These are phyloP conservation scores for Coemansia nantahalensis DNA, from an alignment of 192 early-diverging fungal genomes.

Conservation along the genomic window DNA sequence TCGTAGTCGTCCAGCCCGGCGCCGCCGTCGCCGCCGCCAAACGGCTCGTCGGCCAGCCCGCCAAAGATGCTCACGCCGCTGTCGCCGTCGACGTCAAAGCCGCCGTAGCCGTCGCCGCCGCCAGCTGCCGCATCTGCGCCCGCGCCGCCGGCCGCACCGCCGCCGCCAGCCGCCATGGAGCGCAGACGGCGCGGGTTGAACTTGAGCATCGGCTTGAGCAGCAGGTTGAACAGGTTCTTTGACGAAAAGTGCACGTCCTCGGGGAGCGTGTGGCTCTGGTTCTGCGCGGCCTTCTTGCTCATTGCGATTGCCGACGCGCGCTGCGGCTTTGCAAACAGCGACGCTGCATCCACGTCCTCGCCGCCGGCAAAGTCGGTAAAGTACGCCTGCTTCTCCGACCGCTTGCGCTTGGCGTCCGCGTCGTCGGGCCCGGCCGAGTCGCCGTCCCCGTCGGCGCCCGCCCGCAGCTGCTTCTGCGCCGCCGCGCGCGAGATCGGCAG, in stretches of 20 bases:
- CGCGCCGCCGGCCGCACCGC: constrained; percentile 7
- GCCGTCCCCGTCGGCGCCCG: constrained; percentile 13
- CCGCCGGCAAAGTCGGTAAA: constrained; percentile 64
- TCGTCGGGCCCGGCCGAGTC: constrained; percentile 6
- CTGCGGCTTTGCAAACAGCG: constrained; percentile 67
- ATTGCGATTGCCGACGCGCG: constrained; percentile 52
- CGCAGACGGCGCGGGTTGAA: constrained; percentile 43
- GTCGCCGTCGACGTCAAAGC: constrained; percentile 22
- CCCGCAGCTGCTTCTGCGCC: constrained; percentile 39
- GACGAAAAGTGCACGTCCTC: constrained; percentile 79
- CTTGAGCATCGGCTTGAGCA: constrained; percentile 54
- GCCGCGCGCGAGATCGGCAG: constrained; percentile 52
- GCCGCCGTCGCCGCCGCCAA: neutral
- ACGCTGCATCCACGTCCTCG: constrained; percentile 57
- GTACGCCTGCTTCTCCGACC: constrained; percentile 51
- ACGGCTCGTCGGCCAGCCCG: constrained; percentile 20
- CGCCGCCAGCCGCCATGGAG: constrained; percentile 1
- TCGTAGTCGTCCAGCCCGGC: constrained; percentile 40
- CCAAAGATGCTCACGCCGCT: constrained; percentile 1
- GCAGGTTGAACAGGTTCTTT: constrained; percentile 60
- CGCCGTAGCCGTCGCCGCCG: constrained; percentile 28
- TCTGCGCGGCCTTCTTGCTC: constrained; percentile 56
- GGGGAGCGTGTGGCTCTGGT: constrained; percentile 68
- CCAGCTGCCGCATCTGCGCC: constrained; percentile 38
- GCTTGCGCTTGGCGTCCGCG: constrained; percentile 47